A percentile compares a stretch with the other conserved stretches of the same genome.
Conservation (phyloP, 768 basidiomycete genomes). For the Boletus speciosus region DNA sequence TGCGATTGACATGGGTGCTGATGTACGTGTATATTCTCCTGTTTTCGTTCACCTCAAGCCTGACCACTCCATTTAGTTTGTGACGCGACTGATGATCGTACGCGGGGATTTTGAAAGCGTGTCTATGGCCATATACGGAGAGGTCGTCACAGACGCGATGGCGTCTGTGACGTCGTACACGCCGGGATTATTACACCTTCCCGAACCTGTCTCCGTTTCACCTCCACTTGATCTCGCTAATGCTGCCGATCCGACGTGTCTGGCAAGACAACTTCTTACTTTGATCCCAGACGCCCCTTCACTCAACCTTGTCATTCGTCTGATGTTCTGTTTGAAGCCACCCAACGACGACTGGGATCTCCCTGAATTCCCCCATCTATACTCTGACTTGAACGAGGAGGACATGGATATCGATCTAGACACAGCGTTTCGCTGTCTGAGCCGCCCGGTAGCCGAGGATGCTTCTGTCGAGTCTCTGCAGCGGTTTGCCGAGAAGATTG, state of each 20-base stretch:
- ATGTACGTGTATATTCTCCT: conserved; percentile 42
- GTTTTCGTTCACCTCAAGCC: background rate
- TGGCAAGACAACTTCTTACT: conserved; percentile 60
- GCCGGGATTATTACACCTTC: conserved; percentile 36
- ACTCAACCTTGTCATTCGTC: conserved; percentile 59
- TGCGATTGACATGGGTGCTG: conserved; percentile 62
- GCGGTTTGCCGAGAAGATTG: conserved; percentile 54
- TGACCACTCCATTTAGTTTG: conserved; percentile 42
- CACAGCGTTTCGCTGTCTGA: conserved; percentile 48
- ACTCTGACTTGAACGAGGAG: conserved; percentile 55
- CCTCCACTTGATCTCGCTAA: conserved; percentile 58
- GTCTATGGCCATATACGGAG: conserved; percentile 43
- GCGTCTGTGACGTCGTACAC: conserved; percentile 38
- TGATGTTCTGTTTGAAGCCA: conserved; percentile 80
- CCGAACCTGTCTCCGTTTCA: conserved; percentile 41
- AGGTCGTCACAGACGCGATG: conserved; percentile 47
- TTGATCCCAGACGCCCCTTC: conserved; percentile 62
- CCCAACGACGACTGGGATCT: conserved; percentile 77
- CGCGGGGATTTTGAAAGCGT: conserved; percentile 68
- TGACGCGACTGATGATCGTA: conserved; percentile 77
- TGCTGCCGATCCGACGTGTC: conserved; percentile 52
- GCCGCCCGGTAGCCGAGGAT: conserved; percentile 59
- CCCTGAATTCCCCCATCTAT: conserved; percentile 67
- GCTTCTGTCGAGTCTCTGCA: conserved; percentile 46
- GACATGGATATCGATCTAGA: conserved; percentile 57